A percentile compares a stretch with the other conserved stretches of the same genome.
phyloP scores from a whole-genome alignment of 805 yeast species.

The Kregervanrija pseudodelftensis region DNA sequence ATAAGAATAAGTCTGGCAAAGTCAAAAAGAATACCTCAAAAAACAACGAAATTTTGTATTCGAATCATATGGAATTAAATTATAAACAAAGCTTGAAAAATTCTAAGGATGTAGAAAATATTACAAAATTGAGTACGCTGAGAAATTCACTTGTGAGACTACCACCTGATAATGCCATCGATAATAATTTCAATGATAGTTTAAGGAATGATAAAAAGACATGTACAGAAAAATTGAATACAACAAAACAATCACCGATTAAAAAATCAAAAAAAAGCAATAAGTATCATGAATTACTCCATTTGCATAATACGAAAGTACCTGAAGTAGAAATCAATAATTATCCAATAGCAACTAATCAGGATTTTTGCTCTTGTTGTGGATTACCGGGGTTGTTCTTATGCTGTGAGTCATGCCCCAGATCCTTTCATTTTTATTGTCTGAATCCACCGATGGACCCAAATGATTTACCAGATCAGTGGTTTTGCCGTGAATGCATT shows the following conservation, averaged over 20 bases:
- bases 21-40: conserved; percentile 7
- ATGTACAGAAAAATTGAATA: not conserved
- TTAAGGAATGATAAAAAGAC: not conserved
- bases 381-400: conserved; percentile 83
- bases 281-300: too few species aligned
- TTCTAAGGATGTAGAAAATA: conserved; percentile 3
- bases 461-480: conserved; percentile 68
- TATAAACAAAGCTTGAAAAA: conserved; percentile 17
- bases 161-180: not conserved
- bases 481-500: conserved; percentile 80
- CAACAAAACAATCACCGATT: conserved; percentile 3
- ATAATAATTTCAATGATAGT: not conserved
- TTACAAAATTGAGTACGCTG: conserved; percentile 11
- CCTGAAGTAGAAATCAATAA: conserved; percentile 13
- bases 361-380: conserved; percentile 88
- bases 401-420: conserved; percentile 92
- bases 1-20: conserved; percentile 5
- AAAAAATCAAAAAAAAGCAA: conserved; percentile 13
- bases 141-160: conserved; percentile 4
- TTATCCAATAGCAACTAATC: conserved; percentile 39
- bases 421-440: conserved; percentile 86
- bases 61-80: conserved; percentile 5
- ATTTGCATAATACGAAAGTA: conserved; percentile 12
- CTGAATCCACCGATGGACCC: conserved; percentile 85
- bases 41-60: too few species aligned